Base-by-base conservation (phyloP, 371 early-diverging fungal genomes). In the Apophysomyces ossiformis region DNA sequence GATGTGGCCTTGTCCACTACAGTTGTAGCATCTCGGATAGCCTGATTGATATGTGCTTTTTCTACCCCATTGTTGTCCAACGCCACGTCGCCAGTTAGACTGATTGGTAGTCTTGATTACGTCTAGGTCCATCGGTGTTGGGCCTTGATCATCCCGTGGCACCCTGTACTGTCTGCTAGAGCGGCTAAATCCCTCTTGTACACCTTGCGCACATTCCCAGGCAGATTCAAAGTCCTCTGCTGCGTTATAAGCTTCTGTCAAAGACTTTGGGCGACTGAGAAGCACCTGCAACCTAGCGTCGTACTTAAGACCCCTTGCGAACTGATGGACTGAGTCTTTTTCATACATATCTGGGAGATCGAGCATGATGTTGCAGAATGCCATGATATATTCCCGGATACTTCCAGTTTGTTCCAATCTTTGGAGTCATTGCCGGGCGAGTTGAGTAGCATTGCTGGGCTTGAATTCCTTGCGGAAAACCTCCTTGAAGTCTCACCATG, bases 311-410 rank as follows among this genome's bases (percentile, higher is more conserved):
- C 69, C 69, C 32, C 43, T 21, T 12, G 65, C 45, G 37, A 69
- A 69, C 16, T 56, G 45, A 11, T 61, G 47, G 2, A 47, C n/a
- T 4, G 65, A 65, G 36, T 69, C 69, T 38, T 60, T 38, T 4
- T 64, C 64, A 39, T 39, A 38, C 63, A 68, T 68, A 1, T 59
- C 60, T 21, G 64, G 61, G 6, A 69, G 46, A 12, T 69, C 65
- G 5, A 60, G 32, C 69, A 69, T 69, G 18, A 60, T 59, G 18
- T 58, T 59, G 21, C 59, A 37, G 26, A 68, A 68, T 1, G 26
- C 65, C 13, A 58, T 7, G 18, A 65, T 59, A 35, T 65, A 65
- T 1, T 58, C 47, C 1, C 43, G 36, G 39, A 57, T 64, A 2
- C 26, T 61, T 1, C 32, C 39, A 9, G 6, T 35, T 26, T 61